A percentile compares a stretch with the other conserved stretches of the same genome.
Evolutionary conservation across 1,139 yeast genomes (phyloP).

Genomic region (Saccharomyces uvarum): DNA sequence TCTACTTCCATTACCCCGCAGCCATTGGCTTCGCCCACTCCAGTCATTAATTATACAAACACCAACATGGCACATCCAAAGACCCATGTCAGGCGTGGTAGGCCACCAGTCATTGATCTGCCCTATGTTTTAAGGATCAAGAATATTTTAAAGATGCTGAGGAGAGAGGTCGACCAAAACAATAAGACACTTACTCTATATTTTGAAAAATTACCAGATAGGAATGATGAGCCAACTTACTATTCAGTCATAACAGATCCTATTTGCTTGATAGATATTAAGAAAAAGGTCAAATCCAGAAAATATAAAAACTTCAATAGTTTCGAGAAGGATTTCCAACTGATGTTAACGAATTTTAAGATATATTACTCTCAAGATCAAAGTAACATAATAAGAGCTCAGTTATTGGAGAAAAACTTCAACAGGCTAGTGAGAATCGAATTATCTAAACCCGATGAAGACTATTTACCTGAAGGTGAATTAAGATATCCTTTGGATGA

Average conservation of each 20-base stretch:
- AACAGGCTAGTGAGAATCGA: slow-evolving; percentile 59
- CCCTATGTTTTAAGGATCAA: slow-evolving; percentile 91
- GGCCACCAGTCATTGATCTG: slow-evolving; percentile 92
- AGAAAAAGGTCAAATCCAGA: slow-evolving; percentile 78
- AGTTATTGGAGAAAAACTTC: slow-evolving; percentile 54
- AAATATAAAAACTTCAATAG: slow-evolving; percentile 69
- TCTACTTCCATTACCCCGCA: background rate
- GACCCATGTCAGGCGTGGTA: slow-evolving; percentile 53
- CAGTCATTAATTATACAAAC: background rate
- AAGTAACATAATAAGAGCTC: slow-evolving; percentile 52
- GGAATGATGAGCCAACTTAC: slow-evolving; percentile 56
- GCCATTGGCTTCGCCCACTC: background rate
- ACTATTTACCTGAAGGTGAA: slow-evolving; percentile 61
- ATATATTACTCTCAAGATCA: slow-evolving; percentile 53
- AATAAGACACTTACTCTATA: slow-evolving; percentile 45
- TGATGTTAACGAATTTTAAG: slow-evolving; percentile 71
- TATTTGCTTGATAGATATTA: slow-evolving; percentile 71
- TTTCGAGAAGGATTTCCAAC: slow-evolving; percentile 67
- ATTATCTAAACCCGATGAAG: slow-evolving; percentile 72
- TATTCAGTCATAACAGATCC: slow-evolving; percentile 62
- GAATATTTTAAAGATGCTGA: slow-evolving; percentile 70
- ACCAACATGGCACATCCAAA: slow-evolving; percentile 32
- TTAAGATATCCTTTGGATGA: slow-evolving; percentile 72
- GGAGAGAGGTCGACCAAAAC: slow-evolving; percentile 57
- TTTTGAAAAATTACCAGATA: slow-evolving; percentile 80